A percentile compares a stretch with the other conserved stretches of the same genome.
These are phyloP conservation scores for Plectosphaerella cucumerina DNA, from an alignment of 2,329 filamentous ascomycete genomes.

Conservation along the genomic window DNA sequence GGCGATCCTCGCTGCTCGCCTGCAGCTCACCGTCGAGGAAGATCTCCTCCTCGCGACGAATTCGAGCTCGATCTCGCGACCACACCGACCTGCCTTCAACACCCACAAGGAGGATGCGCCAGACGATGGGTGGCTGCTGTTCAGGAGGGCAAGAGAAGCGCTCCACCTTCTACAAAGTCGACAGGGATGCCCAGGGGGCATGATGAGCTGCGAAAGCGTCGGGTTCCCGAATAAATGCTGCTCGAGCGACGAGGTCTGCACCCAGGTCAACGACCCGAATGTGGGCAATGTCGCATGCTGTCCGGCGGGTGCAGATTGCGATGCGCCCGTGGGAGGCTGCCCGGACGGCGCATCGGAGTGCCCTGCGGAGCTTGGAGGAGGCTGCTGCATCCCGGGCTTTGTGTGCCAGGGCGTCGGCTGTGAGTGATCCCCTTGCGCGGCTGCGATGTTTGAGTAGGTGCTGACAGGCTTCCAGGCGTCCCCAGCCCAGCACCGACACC, in stretches of 20 bases:
- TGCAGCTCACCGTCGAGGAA: constrained; percentile 22
- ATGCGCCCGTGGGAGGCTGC: constrained; percentile 59
- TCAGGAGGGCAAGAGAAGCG: constrained; percentile 40
- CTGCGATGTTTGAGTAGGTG: constrained; percentile 1
- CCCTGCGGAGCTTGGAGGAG: constrained; percentile 60
- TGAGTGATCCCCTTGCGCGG: constrained; percentile 32
- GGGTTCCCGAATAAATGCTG: constrained; percentile 71
- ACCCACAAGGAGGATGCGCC: constrained; percentile 33
- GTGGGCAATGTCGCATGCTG: constrained; percentile 73
- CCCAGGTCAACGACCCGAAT: constrained; percentile 56
- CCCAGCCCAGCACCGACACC: constrained; percentile 19
- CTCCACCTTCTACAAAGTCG: constrained; percentile 49
- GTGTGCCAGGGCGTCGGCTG: constrained; percentile 68
- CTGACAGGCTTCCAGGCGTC: constrained; percentile 24
- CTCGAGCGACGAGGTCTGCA: constrained; percentile 60
- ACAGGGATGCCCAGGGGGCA: constrained; percentile 65
- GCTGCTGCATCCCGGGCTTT: constrained; percentile 72
- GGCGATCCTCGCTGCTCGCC: constrained; percentile 23
- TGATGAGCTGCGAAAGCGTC: constrained; percentile 59
- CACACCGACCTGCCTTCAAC: constrained; percentile 47
- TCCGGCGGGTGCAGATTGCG: constrained; percentile 59
- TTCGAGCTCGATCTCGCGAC: constrained; percentile 11
- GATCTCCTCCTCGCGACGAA: constrained; percentile 10
- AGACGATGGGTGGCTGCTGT: constrained; percentile 20
- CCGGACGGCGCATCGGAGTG: constrained; percentile 60